These are phyloP conservation scores for Cystobasidium onofrii DNA, from an alignment of 768 basidiomycete species.

Conservation along the genomic window DNA sequence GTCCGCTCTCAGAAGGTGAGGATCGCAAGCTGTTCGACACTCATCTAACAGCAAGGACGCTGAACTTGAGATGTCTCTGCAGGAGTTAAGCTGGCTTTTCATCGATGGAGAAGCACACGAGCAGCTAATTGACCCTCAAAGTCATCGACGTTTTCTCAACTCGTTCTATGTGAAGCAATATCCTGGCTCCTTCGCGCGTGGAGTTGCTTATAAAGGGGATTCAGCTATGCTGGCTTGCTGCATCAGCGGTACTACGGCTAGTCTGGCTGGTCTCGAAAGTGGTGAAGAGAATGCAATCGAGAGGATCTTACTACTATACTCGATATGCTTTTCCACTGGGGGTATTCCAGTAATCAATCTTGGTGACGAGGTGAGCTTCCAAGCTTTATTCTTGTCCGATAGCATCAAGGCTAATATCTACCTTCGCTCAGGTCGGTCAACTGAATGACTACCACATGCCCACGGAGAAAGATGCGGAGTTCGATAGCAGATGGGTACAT, in stretches of 20 bases:
- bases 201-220: not conserved
- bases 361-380: slow-evolving; percentile 12
- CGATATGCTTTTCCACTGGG: slow-evolving; percentile 6
- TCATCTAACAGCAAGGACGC: too few relatives aligned
- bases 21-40: too few relatives aligned
- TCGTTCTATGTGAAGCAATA: slow-evolving; percentile 17
- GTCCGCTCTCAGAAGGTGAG: slow-evolving; percentile 1
- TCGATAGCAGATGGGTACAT: slow-evolving; percentile 21
- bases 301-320: slow-evolving; percentile 11
- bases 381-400: too few relatives aligned
- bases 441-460: slow-evolving; percentile 9
- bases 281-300: slow-evolving; percentile 24
- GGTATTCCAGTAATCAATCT: slow-evolving; percentile 17
- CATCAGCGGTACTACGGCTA: slow-evolving; percentile 11
- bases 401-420: not conserved
- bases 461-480: not conserved
- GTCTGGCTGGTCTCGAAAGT: slow-evolving; percentile 23
- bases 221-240: not conserved
- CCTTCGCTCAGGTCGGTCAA: slow-evolving; percentile 1
- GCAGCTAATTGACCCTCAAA: not conserved
- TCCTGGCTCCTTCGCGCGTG: slow-evolving; percentile 18
- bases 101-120: slow-evolving; percentile 11
- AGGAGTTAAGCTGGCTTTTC: slow-evolving; percentile 12
- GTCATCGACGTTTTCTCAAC: slow-evolving; percentile 19
- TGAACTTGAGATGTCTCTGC: not conserved